phyloP scores from a whole-genome alignment of 2,329 filamentous ascomycete species.

The Botryosphaeria dothidea region DNA sequence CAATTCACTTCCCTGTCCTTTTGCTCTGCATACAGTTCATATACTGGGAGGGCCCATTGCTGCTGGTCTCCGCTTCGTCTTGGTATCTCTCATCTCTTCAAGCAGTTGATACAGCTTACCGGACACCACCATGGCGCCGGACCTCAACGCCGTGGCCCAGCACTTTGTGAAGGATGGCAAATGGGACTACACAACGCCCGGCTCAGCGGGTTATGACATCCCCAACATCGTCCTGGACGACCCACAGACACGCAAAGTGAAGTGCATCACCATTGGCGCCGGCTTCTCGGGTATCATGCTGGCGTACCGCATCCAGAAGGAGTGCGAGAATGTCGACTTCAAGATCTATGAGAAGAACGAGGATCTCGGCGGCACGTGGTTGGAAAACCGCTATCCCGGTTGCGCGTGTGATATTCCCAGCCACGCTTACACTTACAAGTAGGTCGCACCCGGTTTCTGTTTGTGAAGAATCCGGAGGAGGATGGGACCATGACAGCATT shows the following conservation, averaged over 20 bases:
- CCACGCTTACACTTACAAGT: constrained; percentile 46
- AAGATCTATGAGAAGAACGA: constrained; percentile 52
- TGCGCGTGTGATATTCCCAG: constrained; percentile 49
- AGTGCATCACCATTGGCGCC: constrained; percentile 51
- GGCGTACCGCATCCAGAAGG: constrained; percentile 51
- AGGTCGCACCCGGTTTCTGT: background rate
- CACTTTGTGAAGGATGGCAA: constrained; percentile 26
- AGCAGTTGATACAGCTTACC: background rate
- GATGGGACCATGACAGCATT: too few relatives aligned
- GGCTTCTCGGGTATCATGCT: constrained; percentile 50
- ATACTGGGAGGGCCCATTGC: too few relatives aligned
- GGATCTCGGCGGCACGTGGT: constrained; percentile 48
- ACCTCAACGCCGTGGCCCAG: constrained; percentile 40
- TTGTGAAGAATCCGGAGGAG: too few relatives aligned
- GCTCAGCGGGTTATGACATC: constrained; percentile 44
- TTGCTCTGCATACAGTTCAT: too few relatives aligned
- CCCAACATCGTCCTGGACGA: constrained; percentile 43
- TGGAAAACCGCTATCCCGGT: constrained; percentile 45
- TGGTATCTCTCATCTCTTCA: too few relatives aligned
- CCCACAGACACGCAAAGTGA: constrained; percentile 45
- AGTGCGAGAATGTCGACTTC: constrained; percentile 47
- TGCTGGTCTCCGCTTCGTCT: too few relatives aligned
- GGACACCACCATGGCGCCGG: constrained; percentile 39
- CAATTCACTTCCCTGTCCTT: too few relatives aligned
- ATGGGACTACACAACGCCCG: constrained; percentile 47